These are phyloP conservation scores for Solanum commersonii DNA, from an alignment of 257 asterid genomes.

Conservation along the genomic window DNA sequence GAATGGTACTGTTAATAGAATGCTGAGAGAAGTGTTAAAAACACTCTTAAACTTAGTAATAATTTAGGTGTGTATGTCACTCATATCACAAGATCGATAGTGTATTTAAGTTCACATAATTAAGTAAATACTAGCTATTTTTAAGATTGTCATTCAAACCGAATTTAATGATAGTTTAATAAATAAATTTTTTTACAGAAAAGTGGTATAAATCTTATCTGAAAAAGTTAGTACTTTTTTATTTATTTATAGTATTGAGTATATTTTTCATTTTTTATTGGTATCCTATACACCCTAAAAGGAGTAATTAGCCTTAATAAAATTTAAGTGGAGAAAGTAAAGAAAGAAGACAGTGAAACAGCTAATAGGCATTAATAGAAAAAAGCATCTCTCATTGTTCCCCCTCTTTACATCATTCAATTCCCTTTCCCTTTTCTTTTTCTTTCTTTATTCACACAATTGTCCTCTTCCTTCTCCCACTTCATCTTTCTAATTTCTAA, in stretches of 20 bases:
- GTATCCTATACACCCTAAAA: no score
- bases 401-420: background rate
- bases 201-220: background rate
- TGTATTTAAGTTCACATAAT: no score
- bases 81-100: no score
- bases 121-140: no score
- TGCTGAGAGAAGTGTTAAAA: no score
- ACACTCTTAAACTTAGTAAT: fast-evolving
- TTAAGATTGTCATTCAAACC: no score
- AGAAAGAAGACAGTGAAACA: background rate
- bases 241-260: background rate
- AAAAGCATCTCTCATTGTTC: background rate
- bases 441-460: background rate
- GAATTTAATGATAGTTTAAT: no score
- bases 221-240: background rate
- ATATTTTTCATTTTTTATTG: no score
- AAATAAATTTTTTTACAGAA: no score
- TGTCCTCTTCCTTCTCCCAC: background rate
- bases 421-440: conserved; percentile 10
- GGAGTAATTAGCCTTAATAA: background rate
- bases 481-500: background rate
- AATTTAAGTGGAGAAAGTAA: background rate
- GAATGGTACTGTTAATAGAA: no score
- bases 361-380: conserved; percentile 4
- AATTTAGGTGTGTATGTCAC: no score